These are phyloP conservation scores for Colletotrichum shisoi DNA, from an alignment of 2,329 filamentous ascomycete species.

Conservation along the genomic window DNA sequence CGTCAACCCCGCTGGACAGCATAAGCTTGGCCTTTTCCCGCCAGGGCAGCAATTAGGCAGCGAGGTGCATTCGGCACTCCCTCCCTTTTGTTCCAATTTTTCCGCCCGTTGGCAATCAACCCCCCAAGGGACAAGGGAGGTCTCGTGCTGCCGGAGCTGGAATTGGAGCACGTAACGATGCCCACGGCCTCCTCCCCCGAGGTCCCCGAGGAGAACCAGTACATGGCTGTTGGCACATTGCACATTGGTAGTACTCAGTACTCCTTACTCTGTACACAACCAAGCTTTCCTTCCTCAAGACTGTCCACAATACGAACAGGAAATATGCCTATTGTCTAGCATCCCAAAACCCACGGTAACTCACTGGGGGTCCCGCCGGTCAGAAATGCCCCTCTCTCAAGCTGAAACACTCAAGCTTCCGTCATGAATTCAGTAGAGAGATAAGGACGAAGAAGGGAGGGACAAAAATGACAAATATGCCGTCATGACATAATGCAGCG, in stretches of 20 bases:
- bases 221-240: background rate
- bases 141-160: background rate
- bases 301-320: background rate
- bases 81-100: too few relatives aligned
- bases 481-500: background rate
- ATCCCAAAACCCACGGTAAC: constrained; percentile 1
- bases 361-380: constrained; percentile 24
- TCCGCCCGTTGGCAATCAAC: constrained; percentile 34
- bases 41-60: background rate
- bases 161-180: background rate
- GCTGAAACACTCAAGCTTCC: constrained; percentile 25
- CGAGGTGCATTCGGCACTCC: background rate
- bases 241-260: too few relatives aligned
- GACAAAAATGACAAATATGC: background rate
- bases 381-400: constrained; percentile 23
- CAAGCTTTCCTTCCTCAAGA: too few relatives aligned
- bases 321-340: too few relatives aligned
- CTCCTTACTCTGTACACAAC: too few relatives aligned
- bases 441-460: background rate
- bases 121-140: background rate
- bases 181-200: background rate
- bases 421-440: constrained; percentile 11
- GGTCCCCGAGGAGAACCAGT: background rate
- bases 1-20: background rate
- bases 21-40: too few relatives aligned